Evolutionary conservation across 176 grass and related monocot genomes (phyloP), one percentile per base, ranked within the genome.

Genomic region (Areca catechu): DNA sequence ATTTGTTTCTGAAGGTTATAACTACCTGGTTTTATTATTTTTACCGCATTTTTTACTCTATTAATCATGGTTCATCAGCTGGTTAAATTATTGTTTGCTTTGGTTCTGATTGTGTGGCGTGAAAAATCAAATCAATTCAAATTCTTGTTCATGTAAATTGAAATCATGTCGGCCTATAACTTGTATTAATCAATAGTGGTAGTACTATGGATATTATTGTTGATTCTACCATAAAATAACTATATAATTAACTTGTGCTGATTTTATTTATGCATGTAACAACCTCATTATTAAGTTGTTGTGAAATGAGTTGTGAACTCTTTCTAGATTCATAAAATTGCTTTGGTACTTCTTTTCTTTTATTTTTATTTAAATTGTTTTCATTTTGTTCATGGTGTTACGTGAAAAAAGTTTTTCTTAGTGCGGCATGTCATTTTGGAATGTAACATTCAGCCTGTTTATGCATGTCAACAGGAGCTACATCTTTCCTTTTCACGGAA

Each of bases 401-500:
- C 12, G 0, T 29, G 1, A 29, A 29, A 29, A 29, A 29, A 6
- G 5, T 5, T 29, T 6, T 29, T 29, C 34, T 1, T 3, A 43
- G 7, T 43, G 10, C 6, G 34, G 7, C 34, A 43, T 43, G 2
- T 9, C 34, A 43, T 43, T 43, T 12, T 43, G 34, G 34, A 2
- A 43, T 43, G 0, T 12, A 12, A 9, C 9, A 14, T 43, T 43
- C 34, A 43, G 34, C 34, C 34, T 43, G 7, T 43, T 43, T 43
- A 43, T 43, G 34, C 34, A 43, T 79, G 23, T 85, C 19, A 75
- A 86, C 85, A 95, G 90, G 90, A 66, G 82, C 90, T 47, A 95
- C 90, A 14, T 95, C 90, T 53, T 95, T 95, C 62, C 90, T 95
- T 37, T 78, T 83, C 79, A 95, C 90, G 0, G 85, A 89, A 22